Conservation (phyloP, 805 yeast genomes). For the Geotrichum ghanense region DNA sequence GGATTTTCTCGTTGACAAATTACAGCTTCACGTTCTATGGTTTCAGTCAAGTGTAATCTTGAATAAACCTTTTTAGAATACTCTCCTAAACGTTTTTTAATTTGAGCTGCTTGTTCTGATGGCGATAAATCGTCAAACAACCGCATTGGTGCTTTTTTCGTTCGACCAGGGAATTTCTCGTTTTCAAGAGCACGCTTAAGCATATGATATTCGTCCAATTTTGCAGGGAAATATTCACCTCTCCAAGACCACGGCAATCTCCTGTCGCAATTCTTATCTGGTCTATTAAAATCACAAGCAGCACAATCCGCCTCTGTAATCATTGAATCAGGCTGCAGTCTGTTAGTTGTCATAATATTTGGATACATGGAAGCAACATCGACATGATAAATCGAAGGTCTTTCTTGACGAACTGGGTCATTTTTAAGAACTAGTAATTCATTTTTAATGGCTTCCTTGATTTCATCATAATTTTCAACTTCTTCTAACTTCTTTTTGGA, state of each 20-base stretch:
- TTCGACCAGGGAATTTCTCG: slow-evolving; percentile 61
- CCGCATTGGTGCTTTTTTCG: slow-evolving; percentile 10
- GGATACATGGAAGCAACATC: slow-evolving; percentile 99
- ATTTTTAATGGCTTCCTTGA: slow-evolving; percentile 44
- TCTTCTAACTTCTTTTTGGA: slow-evolving; percentile 61
- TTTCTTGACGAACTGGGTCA: slow-evolving; percentile 56
- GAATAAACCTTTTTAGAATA: slow-evolving; percentile 81
- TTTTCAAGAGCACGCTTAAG: slow-evolving; percentile 70
- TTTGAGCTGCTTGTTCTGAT: slow-evolving; percentile 61
- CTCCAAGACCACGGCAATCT: slow-evolving; percentile 96
- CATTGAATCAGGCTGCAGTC: slow-evolving; percentile 97
- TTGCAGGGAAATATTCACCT: slow-evolving; percentile 89
- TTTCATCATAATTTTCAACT: slow-evolving; percentile 69
- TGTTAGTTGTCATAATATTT: slow-evolving; percentile 93
- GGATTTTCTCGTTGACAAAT: slow-evolving; percentile 97
- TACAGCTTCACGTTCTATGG: slow-evolving; percentile 81
- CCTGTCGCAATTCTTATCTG: slow-evolving; percentile 89
- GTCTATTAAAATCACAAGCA: slow-evolving; percentile 91
- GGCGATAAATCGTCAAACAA: slow-evolving; percentile 67
- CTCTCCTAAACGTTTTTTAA: slow-evolving; percentile 70
- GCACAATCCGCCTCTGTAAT: slow-evolving; percentile 93
- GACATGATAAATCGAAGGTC: slow-evolving; percentile 88
- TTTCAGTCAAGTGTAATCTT: slow-evolving; percentile 68
- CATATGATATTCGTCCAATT: slow-evolving; percentile 84
- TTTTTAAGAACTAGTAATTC: slow-evolving; percentile 48